These are phyloP conservation scores for Leucosporidium scottii DNA, from an alignment of 768 basidiomycete species.

Conservation along the genomic window DNA sequence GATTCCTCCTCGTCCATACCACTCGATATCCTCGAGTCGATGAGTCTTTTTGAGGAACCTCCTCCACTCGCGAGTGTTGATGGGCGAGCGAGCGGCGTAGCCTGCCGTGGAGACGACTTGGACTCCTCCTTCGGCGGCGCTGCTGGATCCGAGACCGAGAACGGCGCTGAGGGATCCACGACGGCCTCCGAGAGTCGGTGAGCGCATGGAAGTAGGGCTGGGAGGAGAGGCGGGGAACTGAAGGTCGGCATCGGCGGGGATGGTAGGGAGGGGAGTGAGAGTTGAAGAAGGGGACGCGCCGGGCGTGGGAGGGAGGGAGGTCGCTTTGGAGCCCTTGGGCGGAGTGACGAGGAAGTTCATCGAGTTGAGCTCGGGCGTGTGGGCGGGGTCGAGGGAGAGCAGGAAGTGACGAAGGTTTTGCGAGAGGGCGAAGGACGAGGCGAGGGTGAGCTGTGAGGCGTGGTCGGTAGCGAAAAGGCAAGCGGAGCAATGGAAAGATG, in stretches of 20 bases:
- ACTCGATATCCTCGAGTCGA: conserved; percentile 5
- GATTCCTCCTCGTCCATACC: conserved; percentile 20
- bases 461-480: too few relatives aligned
- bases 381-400: conserved; percentile 17
- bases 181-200: too few relatives aligned
- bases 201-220: too few relatives aligned
- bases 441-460: too few relatives aligned
- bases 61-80: conserved; percentile 22
- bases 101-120: too few relatives aligned
- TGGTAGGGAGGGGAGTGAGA: background rate
- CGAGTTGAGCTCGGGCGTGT: conserved; percentile 10
- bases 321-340: background rate
- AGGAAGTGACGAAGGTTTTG: background rate
- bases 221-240: too few relatives aligned
- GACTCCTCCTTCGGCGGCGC: too few relatives aligned
- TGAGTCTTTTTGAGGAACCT: conserved; percentile 29
- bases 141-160: too few relatives aligned
- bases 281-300: background rate
- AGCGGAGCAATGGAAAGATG: too few relatives aligned
- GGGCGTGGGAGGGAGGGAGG: background rate
- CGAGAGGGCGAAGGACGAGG: too few relatives aligned
- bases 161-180: too few relatives aligned
- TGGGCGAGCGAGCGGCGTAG: background rate
- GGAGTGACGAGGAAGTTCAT: conserved; percentile 5
- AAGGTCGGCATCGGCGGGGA: too few relatives aligned